These are phyloP conservation scores for Pichia sp. DNA, from an alignment of 1,139 yeast genomes.

Conservation along the genomic window DNA sequence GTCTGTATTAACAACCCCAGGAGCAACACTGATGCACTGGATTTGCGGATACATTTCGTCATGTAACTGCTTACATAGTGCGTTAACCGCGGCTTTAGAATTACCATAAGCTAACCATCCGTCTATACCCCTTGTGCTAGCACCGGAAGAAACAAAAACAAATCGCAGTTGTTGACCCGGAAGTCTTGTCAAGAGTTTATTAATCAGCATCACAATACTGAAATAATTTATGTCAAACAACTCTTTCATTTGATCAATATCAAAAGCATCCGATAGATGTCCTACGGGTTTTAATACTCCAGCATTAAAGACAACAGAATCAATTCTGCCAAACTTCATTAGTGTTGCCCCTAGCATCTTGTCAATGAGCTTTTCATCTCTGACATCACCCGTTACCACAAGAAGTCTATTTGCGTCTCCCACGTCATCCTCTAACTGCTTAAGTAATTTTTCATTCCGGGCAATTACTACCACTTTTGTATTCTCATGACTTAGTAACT, in stretches of 20 bases:
- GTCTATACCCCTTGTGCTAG: slow-evolving; percentile 48
- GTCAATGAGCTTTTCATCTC: slow-evolving; percentile 32
- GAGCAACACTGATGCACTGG: slow-evolving; percentile 66
- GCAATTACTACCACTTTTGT: slow-evolving; percentile 65
- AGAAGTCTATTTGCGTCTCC: slow-evolving; percentile 39
- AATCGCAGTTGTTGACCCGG: slow-evolving; percentile 27
- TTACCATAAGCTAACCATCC: slow-evolving; percentile 92
- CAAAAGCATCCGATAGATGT: slow-evolving; percentile 32
- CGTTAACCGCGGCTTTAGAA: slow-evolving; percentile 85
- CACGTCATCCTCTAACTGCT: slow-evolving; percentile 22
- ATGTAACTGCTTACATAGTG: slow-evolving; percentile 56
- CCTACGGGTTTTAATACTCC: slow-evolving; percentile 81
- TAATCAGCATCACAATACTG: slow-evolving; percentile 58
- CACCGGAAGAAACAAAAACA: slow-evolving; percentile 82
- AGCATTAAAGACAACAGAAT: slow-evolving; percentile 77
- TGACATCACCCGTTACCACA: slow-evolving; percentile 61
- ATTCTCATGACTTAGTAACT: slow-evolving; percentile 30
- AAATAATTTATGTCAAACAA: slow-evolving; percentile 75
- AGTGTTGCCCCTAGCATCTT: slow-evolving; percentile 42
- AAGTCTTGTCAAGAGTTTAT: slow-evolving; percentile 39
- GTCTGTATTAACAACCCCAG: slow-evolving; percentile 85
- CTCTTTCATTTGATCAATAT: slow-evolving; percentile 49
- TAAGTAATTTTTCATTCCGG: slow-evolving; percentile 44
- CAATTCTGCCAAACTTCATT: slow-evolving; percentile 48
- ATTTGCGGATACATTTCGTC: slow-evolving; percentile 52